A percentile compares a stretch with the other conserved stretches of the same genome.
Conservation (phyloP, 1,284 basidiomycete genomes). For the Volvariella volvacea region DNA sequence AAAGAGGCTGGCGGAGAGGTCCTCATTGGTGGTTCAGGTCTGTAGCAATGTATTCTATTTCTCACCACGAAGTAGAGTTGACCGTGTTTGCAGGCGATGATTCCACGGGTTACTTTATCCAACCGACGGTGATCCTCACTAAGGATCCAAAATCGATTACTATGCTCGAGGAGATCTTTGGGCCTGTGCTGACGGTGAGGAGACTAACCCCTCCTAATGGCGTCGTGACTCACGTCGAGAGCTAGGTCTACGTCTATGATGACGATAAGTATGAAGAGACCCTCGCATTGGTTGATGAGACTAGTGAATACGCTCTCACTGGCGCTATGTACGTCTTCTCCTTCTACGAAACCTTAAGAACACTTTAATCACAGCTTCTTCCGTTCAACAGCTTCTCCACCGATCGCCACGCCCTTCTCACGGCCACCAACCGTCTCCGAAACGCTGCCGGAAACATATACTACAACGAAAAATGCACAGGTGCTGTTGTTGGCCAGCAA, state of each 20-base stretch:
- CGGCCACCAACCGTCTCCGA: constrained; percentile 73
- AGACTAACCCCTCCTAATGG: constrained; percentile 4
- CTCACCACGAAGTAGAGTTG: too few relatives aligned
- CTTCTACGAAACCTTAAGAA: too few relatives aligned
- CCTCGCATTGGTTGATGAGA: constrained; percentile 81
- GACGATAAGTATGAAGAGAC: constrained; percentile 83
- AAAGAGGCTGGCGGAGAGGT: constrained; percentile 87
- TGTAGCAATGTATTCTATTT: constrained; percentile 13
- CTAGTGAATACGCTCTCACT: constrained; percentile 87
- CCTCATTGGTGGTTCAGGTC: constrained; percentile 78
- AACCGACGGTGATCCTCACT: constrained; percentile 93
- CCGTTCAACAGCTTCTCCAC: constrained; percentile 59
- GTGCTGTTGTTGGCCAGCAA: constrained; percentile 94
- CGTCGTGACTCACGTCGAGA: constrained; percentile 5
- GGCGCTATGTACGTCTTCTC: constrained; percentile 68
- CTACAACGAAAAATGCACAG: constrained; percentile 96
- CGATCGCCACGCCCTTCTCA: constrained; percentile 73
- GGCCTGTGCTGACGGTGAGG: constrained; percentile 87
- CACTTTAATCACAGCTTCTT: too few relatives aligned
- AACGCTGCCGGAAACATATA: constrained; percentile 90
- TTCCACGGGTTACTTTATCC: constrained; percentile 89
- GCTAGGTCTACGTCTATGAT: constrained; percentile 77
- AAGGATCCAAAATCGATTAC: constrained; percentile 89
- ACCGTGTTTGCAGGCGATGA: constrained; percentile 57
- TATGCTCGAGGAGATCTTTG: constrained; percentile 96